Percentiles rank a stretch among this genome's conserved stretches.
These are phyloP conservation scores for Opeltia flavorubescens DNA, from an alignment of 495 filamentous ascomycete genomes.

Conservation along the genomic window DNA sequence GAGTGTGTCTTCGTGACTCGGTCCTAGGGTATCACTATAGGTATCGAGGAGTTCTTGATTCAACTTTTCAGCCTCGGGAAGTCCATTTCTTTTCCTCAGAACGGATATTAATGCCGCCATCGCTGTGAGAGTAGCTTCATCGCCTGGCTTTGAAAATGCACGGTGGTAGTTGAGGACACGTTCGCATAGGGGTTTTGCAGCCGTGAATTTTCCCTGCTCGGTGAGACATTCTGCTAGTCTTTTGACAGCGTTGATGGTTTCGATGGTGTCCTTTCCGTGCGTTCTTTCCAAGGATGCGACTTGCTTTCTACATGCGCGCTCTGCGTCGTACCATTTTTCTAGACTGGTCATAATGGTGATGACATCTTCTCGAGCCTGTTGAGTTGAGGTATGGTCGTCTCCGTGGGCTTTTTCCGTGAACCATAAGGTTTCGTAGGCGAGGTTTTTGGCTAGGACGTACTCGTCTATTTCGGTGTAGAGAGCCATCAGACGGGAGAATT, in stretches of 20 bases:
- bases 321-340: not conserved
- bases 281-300: not conserved
- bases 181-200: not conserved
- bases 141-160: not conserved
- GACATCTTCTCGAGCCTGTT: not conserved
- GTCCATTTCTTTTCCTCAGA: not conserved
- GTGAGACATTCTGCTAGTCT: not conserved
- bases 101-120: not conserved
- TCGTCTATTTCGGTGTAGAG: not conserved
- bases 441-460: not conserved
- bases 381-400: not conserved
- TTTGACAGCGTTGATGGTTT: not conserved
- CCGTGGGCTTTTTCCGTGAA: not conserved
- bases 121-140: not conserved
- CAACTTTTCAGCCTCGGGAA: not conserved
- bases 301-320: not conserved
- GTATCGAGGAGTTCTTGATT: not conserved
- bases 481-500: not conserved
- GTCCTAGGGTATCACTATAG: not conserved
- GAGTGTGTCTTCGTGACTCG: not conserved
- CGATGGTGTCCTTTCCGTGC: not conserved
- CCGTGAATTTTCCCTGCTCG: not conserved
- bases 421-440: not conserved
- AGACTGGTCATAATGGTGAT: not conserved
- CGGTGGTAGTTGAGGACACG: not conserved